A percentile compares a stretch with the other conserved stretches of the same genome.
These are phyloP conservation scores for Colletotrichum cuscutae DNA, from an alignment of 2,329 filamentous ascomycete species.

Conservation along the genomic window DNA sequence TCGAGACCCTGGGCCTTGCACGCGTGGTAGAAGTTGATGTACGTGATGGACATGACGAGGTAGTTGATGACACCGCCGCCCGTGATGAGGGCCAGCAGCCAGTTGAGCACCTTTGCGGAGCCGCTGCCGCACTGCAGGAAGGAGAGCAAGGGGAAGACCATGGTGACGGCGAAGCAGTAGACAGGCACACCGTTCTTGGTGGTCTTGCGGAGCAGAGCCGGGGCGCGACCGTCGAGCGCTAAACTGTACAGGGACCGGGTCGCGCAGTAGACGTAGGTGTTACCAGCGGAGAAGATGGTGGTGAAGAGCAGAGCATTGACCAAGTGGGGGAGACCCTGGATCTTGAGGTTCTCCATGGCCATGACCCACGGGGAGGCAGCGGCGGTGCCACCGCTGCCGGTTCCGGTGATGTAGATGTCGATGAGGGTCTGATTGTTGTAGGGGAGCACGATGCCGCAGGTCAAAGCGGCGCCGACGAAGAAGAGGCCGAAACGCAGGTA, in stretches of 20 bases:
- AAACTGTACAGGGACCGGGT: constrained; percentile 67
- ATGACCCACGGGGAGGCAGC: constrained; percentile 71
- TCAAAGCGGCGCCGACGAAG: constrained; percentile 69
- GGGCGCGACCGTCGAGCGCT: constrained; percentile 63
- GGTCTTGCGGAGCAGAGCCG: constrained; percentile 44
- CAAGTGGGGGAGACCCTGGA: constrained; percentile 69
- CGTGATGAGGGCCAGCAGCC: constrained; percentile 74
- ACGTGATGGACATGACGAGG: constrained; percentile 55
- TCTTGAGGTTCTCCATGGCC: constrained; percentile 69
- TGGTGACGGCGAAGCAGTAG: constrained; percentile 34
- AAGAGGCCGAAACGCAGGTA: constrained; percentile 72
- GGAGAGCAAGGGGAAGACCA: constrained; percentile 14
- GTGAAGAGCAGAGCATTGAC: constrained; percentile 70
- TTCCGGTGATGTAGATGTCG: constrained; percentile 62
- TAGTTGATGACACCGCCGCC: constrained; percentile 45
- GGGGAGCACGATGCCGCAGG: constrained; percentile 73
- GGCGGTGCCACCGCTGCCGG: constrained; percentile 49
- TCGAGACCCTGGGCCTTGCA: constrained; percentile 65
- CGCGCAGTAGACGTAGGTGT: constrained; percentile 65
- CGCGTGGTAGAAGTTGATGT: constrained; percentile 71
- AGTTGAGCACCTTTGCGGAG: constrained; percentile 74
- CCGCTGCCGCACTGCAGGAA: constrained; percentile 43
- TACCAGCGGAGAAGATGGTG: constrained; percentile 70
- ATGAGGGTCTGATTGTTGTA: constrained; percentile 70
- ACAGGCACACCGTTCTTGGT: constrained; percentile 46